These are phyloP conservation scores for Populus tremula DNA, from an alignment of 345 rosid genomes.

Conservation along the genomic window DNA sequence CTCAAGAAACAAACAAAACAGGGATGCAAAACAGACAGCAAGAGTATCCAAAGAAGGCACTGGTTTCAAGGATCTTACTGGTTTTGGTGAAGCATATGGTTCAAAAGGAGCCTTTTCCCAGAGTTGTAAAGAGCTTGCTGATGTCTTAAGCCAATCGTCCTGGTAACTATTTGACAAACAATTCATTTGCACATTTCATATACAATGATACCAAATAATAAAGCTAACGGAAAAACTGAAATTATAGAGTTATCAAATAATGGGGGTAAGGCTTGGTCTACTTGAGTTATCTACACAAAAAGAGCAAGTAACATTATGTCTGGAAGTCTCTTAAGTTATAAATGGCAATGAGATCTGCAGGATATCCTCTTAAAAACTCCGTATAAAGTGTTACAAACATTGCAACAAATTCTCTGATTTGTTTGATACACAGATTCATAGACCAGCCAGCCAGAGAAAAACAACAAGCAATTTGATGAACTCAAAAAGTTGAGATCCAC, in stretches of 20 bases:
- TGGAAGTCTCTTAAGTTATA: not conserved
- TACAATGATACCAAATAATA: not conserved
- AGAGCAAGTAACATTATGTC: not conserved
- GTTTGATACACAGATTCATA: not conserved
- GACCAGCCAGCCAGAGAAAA: not conserved
- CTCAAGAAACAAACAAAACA: slow-evolving; percentile 3
- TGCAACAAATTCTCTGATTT: not conserved
- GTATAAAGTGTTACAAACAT: not conserved
- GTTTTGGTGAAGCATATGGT: slow-evolving; percentile 84
- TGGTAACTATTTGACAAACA: slow-evolving; percentile 63
- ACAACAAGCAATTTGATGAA: not conserved
- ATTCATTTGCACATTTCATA: not conserved
- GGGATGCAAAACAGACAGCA: not conserved
- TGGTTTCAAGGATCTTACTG: slow-evolving; percentile 45
- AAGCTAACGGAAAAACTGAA: not conserved
- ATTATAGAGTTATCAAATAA: not conserved
- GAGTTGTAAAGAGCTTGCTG: slow-evolving; percentile 69
- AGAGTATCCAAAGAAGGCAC: not conserved
- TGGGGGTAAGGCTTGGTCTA: not conserved
- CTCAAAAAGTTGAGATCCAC: not conserved
- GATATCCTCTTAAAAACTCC: not conserved
- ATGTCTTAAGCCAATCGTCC: slow-evolving; percentile 97
- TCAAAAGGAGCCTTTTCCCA: slow-evolving; percentile 99
- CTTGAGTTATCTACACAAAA: not conserved
- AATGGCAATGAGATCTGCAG: not conserved